phyloP scores from a whole-genome alignment of 1,284 basidiomycete species.

The Tilletia indica region DNA sequence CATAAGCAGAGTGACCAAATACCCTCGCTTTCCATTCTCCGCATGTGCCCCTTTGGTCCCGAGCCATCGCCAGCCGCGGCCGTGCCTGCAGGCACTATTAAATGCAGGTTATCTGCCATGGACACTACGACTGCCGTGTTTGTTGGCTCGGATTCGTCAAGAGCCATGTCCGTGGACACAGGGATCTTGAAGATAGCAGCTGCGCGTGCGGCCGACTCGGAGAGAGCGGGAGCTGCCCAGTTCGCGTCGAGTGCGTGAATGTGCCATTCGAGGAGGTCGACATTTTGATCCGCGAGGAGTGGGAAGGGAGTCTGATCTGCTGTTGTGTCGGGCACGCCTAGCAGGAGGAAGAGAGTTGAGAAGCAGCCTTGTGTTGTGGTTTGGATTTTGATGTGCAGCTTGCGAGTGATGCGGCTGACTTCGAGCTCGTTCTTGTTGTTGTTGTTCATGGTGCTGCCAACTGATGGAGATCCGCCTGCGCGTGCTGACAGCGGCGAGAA shows the following conservation, averaged over 20 bases:
- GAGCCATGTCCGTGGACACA: constrained; percentile 1
- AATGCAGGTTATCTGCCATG: background rate
- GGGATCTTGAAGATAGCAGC: constrained; percentile 12
- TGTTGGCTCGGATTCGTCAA: constrained; percentile 7
- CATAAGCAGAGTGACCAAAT: background rate
- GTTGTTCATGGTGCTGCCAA: background rate
- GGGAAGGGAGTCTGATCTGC: constrained; percentile 1
- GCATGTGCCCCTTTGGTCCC: background rate
- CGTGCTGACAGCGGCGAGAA: constrained; percentile 2
- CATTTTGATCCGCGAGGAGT: background rate
- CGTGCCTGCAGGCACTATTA: constrained; percentile 6
- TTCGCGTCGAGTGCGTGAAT: constrained; percentile 1
- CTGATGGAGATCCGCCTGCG: background rate
- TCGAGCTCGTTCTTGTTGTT: constrained; percentile 11
- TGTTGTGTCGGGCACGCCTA: background rate
- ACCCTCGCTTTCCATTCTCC: constrained; percentile 3
- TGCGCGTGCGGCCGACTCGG: constrained; percentile 8
- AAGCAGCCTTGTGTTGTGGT: constrained; percentile 1
- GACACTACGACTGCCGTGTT: constrained; percentile 3
- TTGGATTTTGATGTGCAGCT: constrained; percentile 9
- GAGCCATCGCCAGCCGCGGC: background rate
- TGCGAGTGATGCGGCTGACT: constrained; percentile 12
- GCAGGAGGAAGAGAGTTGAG: constrained; percentile 1
- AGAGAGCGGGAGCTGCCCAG: constrained; percentile 9
- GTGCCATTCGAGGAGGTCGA: constrained; percentile 10